Base-by-base conservation (phyloP, 139 green algal species). In the Ettlia oleoabundans region DNA sequence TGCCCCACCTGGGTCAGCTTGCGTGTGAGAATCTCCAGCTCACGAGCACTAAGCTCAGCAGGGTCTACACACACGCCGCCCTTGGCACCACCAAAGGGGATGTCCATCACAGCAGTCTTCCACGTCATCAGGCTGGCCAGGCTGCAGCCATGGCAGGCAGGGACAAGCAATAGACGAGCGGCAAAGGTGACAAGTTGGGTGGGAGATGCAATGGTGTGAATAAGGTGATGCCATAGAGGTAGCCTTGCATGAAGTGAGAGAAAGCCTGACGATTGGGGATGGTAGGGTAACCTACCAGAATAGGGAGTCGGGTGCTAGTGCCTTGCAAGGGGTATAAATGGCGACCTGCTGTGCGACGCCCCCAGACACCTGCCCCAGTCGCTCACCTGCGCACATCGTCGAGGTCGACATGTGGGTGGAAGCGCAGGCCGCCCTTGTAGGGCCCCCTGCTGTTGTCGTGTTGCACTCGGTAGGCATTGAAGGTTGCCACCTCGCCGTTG, bases 71-170 rank as follows among this genome's bases (percentile, higher is more conserved):
- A 91, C 32, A 95, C 86, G 53, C 93, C 93, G 4, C 89, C 93
- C 87, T 97, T 97, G 63, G 94, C 40, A n/a, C 95, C 95, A 3
- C 96, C 96, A 90, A 97, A 98, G 9, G 96, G 96, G 6, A 98
- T 92, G 81, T 98, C 93, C 91, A 98, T 92, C 10, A 98, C 86
- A 8, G 96, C 96, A 1, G 96, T 98, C 84, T 99, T 99, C 94
- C 94, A 98, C 0, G 95, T 98, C 93, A 97, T 98, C 32, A 98
- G 89, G 22, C 76, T 89, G 22, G 88, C 88, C 78, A 94, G 88
- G 68, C 81, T 89, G 85, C 73, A n/a, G n/a, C n/a, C n/a, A n/a
- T n/a, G n/a, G n/a, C n/a, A n/a, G n/a, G n/a, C n/a, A n/a, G n/a
- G n/a, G n/a, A n/a, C n/a, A n/a, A n/a, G n/a, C n/a, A n/a, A n/a